phyloP scores from a whole-genome alignment of 2,329 filamentous ascomycete species.

The Ilyonectria robusta region DNA sequence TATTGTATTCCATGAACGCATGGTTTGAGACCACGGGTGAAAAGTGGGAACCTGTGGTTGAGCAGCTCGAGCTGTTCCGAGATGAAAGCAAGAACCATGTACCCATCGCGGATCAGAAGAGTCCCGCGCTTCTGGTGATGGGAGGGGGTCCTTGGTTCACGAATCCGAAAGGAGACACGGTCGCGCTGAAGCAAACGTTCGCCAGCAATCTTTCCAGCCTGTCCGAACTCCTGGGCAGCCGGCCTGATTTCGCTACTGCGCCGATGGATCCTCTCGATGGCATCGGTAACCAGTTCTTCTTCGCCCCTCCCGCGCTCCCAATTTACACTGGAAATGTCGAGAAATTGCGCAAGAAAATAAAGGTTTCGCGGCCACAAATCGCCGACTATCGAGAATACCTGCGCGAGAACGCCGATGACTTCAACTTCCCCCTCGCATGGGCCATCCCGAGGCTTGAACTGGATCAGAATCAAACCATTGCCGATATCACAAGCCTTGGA shows the following conservation, averaged over 20 bases:
- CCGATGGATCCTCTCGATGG: slow-evolving; percentile 44
- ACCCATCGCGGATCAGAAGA: slow-evolving; percentile 40
- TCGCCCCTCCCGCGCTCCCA: slow-evolving; percentile 42
- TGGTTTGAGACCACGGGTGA: slow-evolving; percentile 10
- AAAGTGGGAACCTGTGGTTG: slow-evolving; percentile 41
- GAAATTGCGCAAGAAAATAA: not conserved
- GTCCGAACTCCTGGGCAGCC: slow-evolving; percentile 34
- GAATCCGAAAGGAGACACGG: not conserved
- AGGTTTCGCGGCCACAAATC: slow-evolving; percentile 18
- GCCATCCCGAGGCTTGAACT: slow-evolving; percentile 36
- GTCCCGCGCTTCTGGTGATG: slow-evolving; percentile 41
- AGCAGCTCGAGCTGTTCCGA: slow-evolving; percentile 44
- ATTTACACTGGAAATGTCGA: slow-evolving; percentile 34
- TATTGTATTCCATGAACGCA: slow-evolving; percentile 15
- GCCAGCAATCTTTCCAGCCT: slow-evolving; percentile 36
- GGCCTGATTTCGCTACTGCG: slow-evolving; percentile 36
- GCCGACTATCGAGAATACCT: slow-evolving; percentile 41
- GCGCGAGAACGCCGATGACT: slow-evolving; percentile 26
- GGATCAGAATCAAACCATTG: slow-evolving; percentile 37
- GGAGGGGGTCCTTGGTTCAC: slow-evolving; percentile 46
- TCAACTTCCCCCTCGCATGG: slow-evolving; percentile 40
- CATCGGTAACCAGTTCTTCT: slow-evolving; percentile 46
- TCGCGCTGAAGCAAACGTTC: slow-evolving; percentile 30
- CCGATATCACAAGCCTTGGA: slow-evolving; percentile 41
- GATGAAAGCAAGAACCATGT: slow-evolving; percentile 36